These are phyloP conservation scores for Suhomyces kunorum DNA, from an alignment of 1,139 yeast genomes.

Conservation along the genomic window DNA sequence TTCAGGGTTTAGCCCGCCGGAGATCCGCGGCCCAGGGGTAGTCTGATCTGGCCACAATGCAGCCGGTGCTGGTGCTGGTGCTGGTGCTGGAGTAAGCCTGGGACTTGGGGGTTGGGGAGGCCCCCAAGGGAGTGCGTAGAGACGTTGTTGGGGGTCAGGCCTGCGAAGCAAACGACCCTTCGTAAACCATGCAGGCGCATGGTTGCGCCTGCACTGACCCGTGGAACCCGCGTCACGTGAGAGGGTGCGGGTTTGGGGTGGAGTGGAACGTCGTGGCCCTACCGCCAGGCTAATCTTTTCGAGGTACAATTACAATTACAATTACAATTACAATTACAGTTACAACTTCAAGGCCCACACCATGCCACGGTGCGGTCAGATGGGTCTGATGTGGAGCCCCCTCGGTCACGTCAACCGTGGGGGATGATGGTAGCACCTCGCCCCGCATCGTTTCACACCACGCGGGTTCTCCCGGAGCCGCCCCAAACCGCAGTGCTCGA, in stretches of 20 bases:
- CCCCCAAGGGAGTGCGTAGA: background rate
- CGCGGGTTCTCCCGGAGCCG: background rate
- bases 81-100: background rate
- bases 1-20: slow-evolving; percentile 2
- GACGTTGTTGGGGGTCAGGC: too few relatives aligned
- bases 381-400: too few relatives aligned
- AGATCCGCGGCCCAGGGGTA: too few relatives aligned
- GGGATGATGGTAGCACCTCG: too few relatives aligned
- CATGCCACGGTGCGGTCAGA: too few relatives aligned
- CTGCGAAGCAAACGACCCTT: background rate
- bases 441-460: too few relatives aligned
- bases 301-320: too few relatives aligned
- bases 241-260: background rate
- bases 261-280: background rate
- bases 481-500: background rate
- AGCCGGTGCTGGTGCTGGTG: too few relatives aligned
- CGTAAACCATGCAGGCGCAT: slow-evolving; percentile 1
- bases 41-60: too few relatives aligned
- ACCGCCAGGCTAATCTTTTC: background rate
- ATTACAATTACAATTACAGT: too few relatives aligned
- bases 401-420: too few relatives aligned
- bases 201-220: slow-evolving; percentile 1
- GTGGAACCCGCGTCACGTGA: background rate
- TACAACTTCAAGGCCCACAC: too few relatives aligned
- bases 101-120: background rate